A percentile compares a stretch with the other conserved stretches of the same genome.
These are phyloP conservation scores for Rostrohypoxylon terebratum DNA, from an alignment of 495 filamentous ascomycete genomes.

Conservation along the genomic window DNA sequence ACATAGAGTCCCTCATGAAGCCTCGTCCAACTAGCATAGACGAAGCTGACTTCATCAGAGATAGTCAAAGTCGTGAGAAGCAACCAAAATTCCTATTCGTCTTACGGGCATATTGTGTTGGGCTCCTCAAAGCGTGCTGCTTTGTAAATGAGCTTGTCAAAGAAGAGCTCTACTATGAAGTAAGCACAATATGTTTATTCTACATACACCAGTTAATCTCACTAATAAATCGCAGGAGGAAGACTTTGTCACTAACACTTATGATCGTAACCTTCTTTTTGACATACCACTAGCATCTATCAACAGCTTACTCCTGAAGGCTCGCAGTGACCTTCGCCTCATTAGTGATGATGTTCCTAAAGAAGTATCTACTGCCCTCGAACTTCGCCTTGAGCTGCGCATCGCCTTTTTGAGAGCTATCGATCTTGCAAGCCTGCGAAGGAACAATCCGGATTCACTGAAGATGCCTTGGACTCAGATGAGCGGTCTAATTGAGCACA, in stretches of 20 bases:
- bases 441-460: slow-evolving; percentile 55
- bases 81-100: slow-evolving; percentile 70
- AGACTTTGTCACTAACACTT: slow-evolving; percentile 92
- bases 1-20: slow-evolving; percentile 86
- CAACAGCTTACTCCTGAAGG: slow-evolving; percentile 68
- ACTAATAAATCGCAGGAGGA: slow-evolving; percentile 77
- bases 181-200: slow-evolving; percentile 47
- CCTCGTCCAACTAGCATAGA: slow-evolving; percentile 73
- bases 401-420: slow-evolving; percentile 68
- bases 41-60: slow-evolving; percentile 73
- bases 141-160: slow-evolving; percentile 80
- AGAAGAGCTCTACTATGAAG: slow-evolving; percentile 88
- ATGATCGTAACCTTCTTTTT: slow-evolving; percentile 80
- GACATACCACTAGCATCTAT: slow-evolving; percentile 69
- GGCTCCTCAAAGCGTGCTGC: slow-evolving; percentile 83
- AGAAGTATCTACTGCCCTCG: slow-evolving; percentile 69
- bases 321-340: slow-evolving; percentile 65
- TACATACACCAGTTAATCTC: background rate
- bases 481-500: slow-evolving; percentile 57
- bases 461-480: slow-evolving; percentile 63
- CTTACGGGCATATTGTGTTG: slow-evolving; percentile 87
- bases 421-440: slow-evolving; percentile 57
- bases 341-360: slow-evolving; percentile 58
- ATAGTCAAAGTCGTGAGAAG: slow-evolving; percentile 39
- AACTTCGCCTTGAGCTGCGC: slow-evolving; percentile 72